phyloP scores from a whole-genome alignment of 2,329 filamentous ascomycete genomes.

The Sarocladiaceae sp. region DNA sequence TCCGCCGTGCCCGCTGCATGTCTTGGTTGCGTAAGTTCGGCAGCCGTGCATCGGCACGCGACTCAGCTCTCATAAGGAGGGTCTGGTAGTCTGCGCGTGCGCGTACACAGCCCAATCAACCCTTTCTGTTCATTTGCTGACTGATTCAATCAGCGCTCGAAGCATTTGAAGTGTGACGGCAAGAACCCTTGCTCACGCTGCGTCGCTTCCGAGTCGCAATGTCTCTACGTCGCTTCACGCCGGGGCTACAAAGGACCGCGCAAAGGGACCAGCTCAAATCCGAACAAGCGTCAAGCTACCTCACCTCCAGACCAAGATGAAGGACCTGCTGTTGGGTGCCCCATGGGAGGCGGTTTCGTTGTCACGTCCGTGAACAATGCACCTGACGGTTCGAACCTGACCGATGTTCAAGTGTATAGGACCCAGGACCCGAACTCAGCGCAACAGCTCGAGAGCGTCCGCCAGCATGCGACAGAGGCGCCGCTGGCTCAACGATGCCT shows the following conservation, averaged over 20 bases:
- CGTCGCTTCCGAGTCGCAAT: constrained; percentile 51
- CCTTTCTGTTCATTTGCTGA: constrained; percentile 4
- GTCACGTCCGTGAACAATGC: not conserved
- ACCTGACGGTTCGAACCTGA: not conserved
- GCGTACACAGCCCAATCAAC: not conserved
- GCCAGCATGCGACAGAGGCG: constrained; percentile 9
- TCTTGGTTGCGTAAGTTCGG: constrained; percentile 7
- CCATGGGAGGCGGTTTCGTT: constrained; percentile 21
- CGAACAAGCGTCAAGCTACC: constrained; percentile 47
- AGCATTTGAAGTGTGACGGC: constrained; percentile 76
- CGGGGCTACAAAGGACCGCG: constrained; percentile 65
- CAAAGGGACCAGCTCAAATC: constrained; percentile 35
- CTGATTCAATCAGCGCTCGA: constrained; percentile 39
- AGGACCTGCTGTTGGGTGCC: constrained; percentile 29
- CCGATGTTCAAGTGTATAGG: not conserved
- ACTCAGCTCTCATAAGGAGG: not conserved
- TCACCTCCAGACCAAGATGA: constrained; percentile 25
- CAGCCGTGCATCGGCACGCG: not conserved
- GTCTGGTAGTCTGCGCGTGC: not conserved
- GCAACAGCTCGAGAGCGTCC: not conserved
- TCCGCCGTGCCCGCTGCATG: constrained; percentile 7
- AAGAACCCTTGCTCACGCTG: constrained; percentile 67
- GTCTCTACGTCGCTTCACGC: constrained; percentile 69
- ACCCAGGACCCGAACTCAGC: not conserved
- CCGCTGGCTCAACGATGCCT: constrained; percentile 49